Evolutionary conservation across 257 asterid genomes (phyloP).

Genomic region (Cynanchum wilfordii): DNA sequence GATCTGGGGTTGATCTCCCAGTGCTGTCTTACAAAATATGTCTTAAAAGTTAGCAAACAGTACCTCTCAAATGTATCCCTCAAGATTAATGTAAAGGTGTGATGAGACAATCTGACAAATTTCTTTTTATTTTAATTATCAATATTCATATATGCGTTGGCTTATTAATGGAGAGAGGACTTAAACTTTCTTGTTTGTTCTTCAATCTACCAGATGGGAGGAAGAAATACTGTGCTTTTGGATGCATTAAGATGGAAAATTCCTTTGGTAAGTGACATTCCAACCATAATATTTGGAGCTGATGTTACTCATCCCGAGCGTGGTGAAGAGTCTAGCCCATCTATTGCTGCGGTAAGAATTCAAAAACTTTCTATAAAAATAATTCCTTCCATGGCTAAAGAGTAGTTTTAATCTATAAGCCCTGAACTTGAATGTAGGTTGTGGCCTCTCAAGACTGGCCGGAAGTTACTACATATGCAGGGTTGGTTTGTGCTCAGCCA

Average conservation of each 20-base stretch:
- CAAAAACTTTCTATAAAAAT: neutral
- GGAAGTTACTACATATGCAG: conserved; percentile 29
- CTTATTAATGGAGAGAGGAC: neutral
- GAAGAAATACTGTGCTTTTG: conserved; percentile 30
- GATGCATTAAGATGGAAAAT: conserved; percentile 31
- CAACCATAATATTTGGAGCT: conserved; percentile 35
- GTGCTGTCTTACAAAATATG: conserved; percentile 32
- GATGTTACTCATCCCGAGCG: conserved; percentile 36
- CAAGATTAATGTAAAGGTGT: conserved; percentile 31
- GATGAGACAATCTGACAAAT: neutral
- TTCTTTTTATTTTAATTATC: neutral
- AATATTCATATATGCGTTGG: neutral
- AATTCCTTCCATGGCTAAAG: neutral
- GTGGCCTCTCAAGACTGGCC: conserved; percentile 44
- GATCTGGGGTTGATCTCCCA: conserved; percentile 33
- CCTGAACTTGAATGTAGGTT: conserved; percentile 16
- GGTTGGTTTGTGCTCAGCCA: conserved; percentile 33
- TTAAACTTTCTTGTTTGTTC: neutral
- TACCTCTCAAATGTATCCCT: conserved; percentile 30
- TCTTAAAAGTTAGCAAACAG: conserved; percentile 26
- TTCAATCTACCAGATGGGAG: conserved; percentile 24
- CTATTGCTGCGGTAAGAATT: conserved; percentile 34
- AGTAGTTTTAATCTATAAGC: neutral
- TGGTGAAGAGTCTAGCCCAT: conserved; percentile 30
- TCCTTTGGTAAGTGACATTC: conserved; percentile 30